Conservation (phyloP, 164 flowering plant genomes). For the Piper betle region DNA sequence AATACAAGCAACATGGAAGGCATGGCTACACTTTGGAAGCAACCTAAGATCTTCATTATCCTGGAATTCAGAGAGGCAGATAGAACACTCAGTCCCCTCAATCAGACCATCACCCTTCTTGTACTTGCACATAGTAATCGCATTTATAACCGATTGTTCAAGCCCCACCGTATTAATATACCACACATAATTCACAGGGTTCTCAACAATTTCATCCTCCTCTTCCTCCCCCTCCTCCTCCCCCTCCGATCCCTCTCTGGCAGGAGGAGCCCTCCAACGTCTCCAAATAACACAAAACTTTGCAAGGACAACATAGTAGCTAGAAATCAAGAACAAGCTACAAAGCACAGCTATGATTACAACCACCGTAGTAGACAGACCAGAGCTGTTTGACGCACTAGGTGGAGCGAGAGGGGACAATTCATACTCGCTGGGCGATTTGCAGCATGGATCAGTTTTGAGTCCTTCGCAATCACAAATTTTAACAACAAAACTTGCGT, state of each 20-base stretch:
- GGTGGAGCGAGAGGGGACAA: background rate
- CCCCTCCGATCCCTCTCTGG: conserved; percentile 15
- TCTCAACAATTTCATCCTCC: too few species aligned
- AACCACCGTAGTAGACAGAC: conserved; percentile 19
- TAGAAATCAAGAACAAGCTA: conserved; percentile 19
- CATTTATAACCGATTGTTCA: conserved; percentile 55
- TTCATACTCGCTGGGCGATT: too few species aligned
- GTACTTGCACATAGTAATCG: conserved; percentile 56
- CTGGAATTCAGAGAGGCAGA: conserved; percentile 45
- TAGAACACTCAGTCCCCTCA: conserved; percentile 48
- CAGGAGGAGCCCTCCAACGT: conserved; percentile 6
- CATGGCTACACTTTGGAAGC: conserved; percentile 65
- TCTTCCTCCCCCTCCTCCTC: too few species aligned
- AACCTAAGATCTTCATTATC: conserved; percentile 46
- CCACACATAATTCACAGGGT: conserved; percentile 30
- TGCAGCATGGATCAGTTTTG: too few species aligned
- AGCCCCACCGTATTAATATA: conserved; percentile 34
- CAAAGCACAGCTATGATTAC: conserved; percentile 17
- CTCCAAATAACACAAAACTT: conserved; percentile 16
- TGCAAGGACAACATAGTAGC: conserved; percentile 19
- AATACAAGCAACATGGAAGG: conserved; percentile 56
- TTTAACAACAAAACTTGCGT: too few species aligned
- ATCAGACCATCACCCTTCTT: conserved; percentile 48
- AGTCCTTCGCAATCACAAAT: too few species aligned
- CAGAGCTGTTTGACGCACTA: background rate